phyloP scores from a whole-genome alignment of 768 basidiomycete species.

The Baorangia bicolor region DNA sequence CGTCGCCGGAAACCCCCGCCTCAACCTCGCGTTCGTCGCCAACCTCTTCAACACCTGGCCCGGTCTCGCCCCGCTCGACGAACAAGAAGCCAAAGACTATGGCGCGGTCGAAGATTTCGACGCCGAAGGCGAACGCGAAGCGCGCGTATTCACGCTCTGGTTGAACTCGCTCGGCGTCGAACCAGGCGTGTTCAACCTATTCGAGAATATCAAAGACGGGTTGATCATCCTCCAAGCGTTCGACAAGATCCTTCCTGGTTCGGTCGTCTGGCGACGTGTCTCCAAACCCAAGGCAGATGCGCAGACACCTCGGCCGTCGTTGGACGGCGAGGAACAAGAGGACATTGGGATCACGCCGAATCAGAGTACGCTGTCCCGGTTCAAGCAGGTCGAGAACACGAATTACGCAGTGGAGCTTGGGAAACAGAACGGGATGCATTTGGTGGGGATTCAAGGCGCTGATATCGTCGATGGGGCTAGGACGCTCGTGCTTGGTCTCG shows the following conservation, averaged over 20 bases:
- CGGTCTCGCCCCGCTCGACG: conserved; percentile 90
- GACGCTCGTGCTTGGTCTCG: conserved; percentile 92
- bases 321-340: conserved; percentile 61
- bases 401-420: conserved; percentile 95
- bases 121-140: conserved; percentile 97
- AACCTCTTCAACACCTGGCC: conserved; percentile 99
- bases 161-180: conserved; percentile 97
- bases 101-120: conserved; percentile 95
- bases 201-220: conserved; percentile 94
- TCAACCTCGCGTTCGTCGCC: conserved; percentile 97
- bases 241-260: conserved; percentile 91
- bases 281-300: conserved; percentile 76
- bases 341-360: conserved; percentile 83
- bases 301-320: conserved; percentile 38
- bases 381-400: conserved; percentile 98
- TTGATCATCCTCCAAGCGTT: conserved; percentile 91
- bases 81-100: conserved; percentile 89
- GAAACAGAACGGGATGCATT: conserved; percentile 88
- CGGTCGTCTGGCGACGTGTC: conserved; percentile 94
- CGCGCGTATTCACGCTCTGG: conserved; percentile 97
- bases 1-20: conserved; percentile 90
- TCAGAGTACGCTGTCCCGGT: conserved; percentile 83
- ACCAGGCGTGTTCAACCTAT: conserved; percentile 93
- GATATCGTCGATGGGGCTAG: conserved; percentile 94
- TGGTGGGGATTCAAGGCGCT: conserved; percentile 96